These are phyloP conservation scores for Neurospora tetraspora DNA, from an alignment of 495 filamentous ascomycete species.

Conservation along the genomic window DNA sequence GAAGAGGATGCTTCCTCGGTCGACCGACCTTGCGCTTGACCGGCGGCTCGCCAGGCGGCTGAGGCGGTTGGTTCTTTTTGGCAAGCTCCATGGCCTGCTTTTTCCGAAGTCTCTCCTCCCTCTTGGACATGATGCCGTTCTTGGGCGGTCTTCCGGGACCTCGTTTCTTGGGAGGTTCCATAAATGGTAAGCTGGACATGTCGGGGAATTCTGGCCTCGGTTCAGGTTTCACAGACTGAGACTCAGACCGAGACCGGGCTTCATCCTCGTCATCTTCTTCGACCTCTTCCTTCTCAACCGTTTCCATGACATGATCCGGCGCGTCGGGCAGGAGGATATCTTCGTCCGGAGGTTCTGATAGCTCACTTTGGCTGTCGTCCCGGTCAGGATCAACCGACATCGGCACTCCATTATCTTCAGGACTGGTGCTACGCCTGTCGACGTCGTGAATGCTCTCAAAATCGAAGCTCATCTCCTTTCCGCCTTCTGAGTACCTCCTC, in stretches of 20 bases:
- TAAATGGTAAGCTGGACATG: slow-evolving; percentile 5
- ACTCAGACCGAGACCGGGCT: background rate
- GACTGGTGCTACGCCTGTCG: slow-evolving; percentile 43
- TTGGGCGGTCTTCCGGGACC: slow-evolving; percentile 85
- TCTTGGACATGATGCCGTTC: slow-evolving; percentile 87
- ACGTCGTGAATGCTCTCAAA: slow-evolving; percentile 51
- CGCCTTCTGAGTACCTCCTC: slow-evolving; percentile 39
- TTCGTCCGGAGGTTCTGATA: slow-evolving; percentile 19
- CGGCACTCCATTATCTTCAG: slow-evolving; percentile 24
- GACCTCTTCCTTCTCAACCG: slow-evolving; percentile 22
- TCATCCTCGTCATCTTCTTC: slow-evolving; percentile 32
- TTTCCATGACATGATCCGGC: slow-evolving; percentile 24
- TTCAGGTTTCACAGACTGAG: slow-evolving; percentile 21
- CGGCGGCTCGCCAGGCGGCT: slow-evolving; percentile 32
- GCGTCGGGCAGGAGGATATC: slow-evolving; percentile 22
- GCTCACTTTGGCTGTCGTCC: slow-evolving; percentile 19
- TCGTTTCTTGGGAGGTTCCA: slow-evolving; percentile 51
- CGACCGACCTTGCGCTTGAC: slow-evolving; percentile 52
- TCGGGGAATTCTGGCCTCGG: slow-evolving; percentile 21
- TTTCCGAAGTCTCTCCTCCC: slow-evolving; percentile 57
- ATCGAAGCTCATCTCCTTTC: slow-evolving; percentile 53
- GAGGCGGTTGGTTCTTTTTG: slow-evolving; percentile 35
- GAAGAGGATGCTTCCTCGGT: slow-evolving; percentile 43
- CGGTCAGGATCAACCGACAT: background rate
- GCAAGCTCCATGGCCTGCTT: slow-evolving; percentile 46